Percentiles rank a stretch among this genome's conserved stretches.
Evolutionary conservation across 2,329 filamentous ascomycete genomes (phyloP).

Genomic region (Tolypocladium nubicola): DNA sequence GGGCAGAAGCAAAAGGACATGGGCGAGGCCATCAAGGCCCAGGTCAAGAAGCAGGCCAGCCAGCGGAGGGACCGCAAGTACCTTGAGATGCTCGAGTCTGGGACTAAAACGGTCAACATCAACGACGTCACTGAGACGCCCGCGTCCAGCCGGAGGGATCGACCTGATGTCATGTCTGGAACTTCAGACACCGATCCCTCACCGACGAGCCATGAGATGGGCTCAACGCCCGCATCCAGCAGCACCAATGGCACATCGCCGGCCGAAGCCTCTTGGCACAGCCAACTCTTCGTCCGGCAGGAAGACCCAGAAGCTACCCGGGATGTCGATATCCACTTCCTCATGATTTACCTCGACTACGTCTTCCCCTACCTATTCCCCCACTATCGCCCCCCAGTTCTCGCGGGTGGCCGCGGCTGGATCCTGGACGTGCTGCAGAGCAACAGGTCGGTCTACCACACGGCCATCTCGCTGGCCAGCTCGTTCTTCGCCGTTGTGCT

Average conservation of each 20-base stretch:
- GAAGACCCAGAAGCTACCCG: constrained; percentile 10
- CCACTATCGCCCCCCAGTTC: constrained; percentile 46
- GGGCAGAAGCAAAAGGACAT: constrained; percentile 37
- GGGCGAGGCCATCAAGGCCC: constrained; percentile 42
- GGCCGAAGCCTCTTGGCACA: constrained; percentile 21
- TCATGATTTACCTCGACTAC: constrained; percentile 52
- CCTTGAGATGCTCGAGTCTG: constrained; percentile 28
- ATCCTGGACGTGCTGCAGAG: constrained; percentile 44
- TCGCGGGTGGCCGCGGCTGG: constrained; percentile 50
- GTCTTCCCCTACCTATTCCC: constrained; percentile 54
- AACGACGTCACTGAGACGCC: constrained; percentile 6
- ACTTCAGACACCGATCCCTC: constrained; percentile 17
- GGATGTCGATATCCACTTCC: constrained; percentile 27
- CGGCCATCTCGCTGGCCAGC: constrained; percentile 42
- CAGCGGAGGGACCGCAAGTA: constrained; percentile 40
- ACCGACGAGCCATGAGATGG: constrained; percentile 10
- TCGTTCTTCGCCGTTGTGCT: constrained; percentile 44
- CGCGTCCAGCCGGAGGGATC: background rate
- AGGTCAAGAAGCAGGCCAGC: constrained; percentile 43
- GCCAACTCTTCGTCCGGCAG: constrained; percentile 12
- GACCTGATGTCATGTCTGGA: constrained; percentile 7
- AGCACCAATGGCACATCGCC: constrained; percentile 19
- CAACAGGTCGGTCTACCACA: constrained; percentile 48
- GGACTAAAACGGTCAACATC: constrained; percentile 17
- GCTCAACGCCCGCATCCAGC: constrained; percentile 18